A percentile compares a stretch with the other conserved stretches of the same genome.
Evolutionary conservation across 2,329 filamentous ascomycete genomes (phyloP).

Genomic region (Cryoendolithus antarcticus): DNA sequence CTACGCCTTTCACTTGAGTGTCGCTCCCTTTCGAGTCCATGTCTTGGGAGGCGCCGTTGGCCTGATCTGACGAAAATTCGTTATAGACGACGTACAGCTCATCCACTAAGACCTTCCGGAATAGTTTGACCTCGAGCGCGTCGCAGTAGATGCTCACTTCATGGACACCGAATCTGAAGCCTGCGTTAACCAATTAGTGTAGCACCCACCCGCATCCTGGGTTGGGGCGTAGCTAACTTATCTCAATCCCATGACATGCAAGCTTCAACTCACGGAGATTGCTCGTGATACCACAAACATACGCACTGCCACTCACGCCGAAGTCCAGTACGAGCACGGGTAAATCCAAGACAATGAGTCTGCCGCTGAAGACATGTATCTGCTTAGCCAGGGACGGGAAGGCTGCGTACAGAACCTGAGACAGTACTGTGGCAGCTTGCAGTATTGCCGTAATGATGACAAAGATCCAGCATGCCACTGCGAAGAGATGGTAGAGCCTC

Average conservation of each 20-base stretch:
- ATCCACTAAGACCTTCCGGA: constrained; percentile 38
- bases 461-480: constrained; percentile 29
- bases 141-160: constrained; percentile 41
- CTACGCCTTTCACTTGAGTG: neutral
- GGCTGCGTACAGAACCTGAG: constrained; percentile 12
- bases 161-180: constrained; percentile 18
- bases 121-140: constrained; percentile 35
- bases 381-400: constrained; percentile 24
- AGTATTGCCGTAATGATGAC: constrained; percentile 33
- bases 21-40: constrained; percentile 8
- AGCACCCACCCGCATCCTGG: neutral
- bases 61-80: constrained; percentile 27
- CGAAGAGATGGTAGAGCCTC: constrained; percentile 37
- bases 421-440: constrained; percentile 32
- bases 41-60: constrained; percentile 37
- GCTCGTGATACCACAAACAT: constrained; percentile 41
- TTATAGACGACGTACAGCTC: constrained; percentile 45
- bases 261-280: constrained; percentile 38
- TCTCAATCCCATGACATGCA: constrained; percentile 40
- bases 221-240: constrained; percentile 21
- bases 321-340: constrained; percentile 44
- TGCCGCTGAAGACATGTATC: constrained; percentile 40
- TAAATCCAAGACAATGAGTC: constrained; percentile 37
- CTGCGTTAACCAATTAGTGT: constrained; percentile 38
- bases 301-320: constrained; percentile 41